Conservation (phyloP, 208 protist species). For the Crithidia fasciculata region DNA sequence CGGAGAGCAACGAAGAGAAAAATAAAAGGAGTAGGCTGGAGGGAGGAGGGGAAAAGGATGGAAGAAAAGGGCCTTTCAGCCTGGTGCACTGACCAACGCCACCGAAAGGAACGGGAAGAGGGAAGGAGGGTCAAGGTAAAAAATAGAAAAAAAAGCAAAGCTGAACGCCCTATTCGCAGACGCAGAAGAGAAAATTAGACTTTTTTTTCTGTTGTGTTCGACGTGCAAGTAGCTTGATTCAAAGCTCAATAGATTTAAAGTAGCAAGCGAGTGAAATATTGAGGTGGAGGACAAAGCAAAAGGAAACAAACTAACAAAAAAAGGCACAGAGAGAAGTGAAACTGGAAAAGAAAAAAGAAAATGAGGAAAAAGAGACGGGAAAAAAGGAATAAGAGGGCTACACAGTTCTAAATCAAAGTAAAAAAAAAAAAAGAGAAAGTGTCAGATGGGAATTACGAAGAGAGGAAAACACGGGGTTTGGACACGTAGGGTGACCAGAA, state of each 20-base stretch:
- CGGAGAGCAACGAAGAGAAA: not conserved
- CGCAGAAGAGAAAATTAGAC: conserved; percentile 2
- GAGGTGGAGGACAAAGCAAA: not conserved
- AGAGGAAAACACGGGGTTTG: too few species aligned
- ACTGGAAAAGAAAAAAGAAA: conserved; percentile 3
- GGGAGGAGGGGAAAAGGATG: not conserved
- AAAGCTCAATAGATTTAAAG: not conserved
- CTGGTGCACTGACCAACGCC: not conserved
- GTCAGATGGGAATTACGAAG: not conserved
- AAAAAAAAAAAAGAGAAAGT: not conserved
- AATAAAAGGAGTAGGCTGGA: not conserved
- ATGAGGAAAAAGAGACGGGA: conserved; percentile 1
- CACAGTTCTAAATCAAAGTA: not conserved
- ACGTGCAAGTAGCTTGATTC: not conserved
- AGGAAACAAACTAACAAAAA: not conserved
- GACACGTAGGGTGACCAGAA: too few species aligned
- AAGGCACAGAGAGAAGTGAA: not conserved
- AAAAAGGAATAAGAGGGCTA: not conserved
- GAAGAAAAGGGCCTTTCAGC: not conserved
- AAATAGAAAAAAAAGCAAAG: not conserved
- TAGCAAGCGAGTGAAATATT: not conserved
- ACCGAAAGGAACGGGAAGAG: not conserved
- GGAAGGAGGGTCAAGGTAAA: not conserved
- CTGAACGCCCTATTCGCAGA: not conserved
- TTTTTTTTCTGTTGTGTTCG: not conserved